These are phyloP conservation scores for Amaranthus hypochondriacus DNA, from an alignment of 148 eudicot species.

Conservation along the genomic window DNA sequence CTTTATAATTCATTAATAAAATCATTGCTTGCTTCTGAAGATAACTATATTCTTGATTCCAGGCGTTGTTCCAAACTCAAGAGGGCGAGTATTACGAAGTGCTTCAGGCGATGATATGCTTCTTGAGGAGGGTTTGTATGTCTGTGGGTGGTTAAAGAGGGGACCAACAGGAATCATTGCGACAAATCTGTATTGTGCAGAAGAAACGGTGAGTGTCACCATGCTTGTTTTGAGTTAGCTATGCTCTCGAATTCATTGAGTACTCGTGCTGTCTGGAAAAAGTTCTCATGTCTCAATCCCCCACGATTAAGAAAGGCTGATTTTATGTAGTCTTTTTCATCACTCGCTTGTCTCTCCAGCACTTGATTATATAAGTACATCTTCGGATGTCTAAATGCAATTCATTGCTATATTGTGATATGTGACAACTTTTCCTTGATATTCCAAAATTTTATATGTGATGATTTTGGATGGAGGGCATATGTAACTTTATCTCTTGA, in stretches of 20 bases:
- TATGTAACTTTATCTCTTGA: not conserved
- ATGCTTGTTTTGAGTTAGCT: not conserved
- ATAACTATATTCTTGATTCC: constrained; percentile 15
- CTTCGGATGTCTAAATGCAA: not conserved
- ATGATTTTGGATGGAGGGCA: too few relatives aligned
- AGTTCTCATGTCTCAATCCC: not conserved
- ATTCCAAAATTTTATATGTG: not conserved
- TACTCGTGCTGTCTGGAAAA: not conserved
- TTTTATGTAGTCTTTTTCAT: not conserved
- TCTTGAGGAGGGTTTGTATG: constrained; percentile 61
- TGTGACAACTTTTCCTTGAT: not conserved
- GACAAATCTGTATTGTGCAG: constrained; percentile 88
- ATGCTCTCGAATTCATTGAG: not conserved
- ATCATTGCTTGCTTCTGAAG: not conserved
- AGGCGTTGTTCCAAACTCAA: constrained; percentile 81
- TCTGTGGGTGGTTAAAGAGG: constrained; percentile 97
- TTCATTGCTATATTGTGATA: not conserved
- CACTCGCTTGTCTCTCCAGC: not conserved
- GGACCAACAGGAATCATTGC: constrained; percentile 95
- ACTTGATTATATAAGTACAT: not conserved
- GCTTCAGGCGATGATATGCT: constrained; percentile 28
- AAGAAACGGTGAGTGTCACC: constrained; percentile 70
- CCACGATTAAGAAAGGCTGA: not conserved
- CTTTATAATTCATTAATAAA: not conserved
- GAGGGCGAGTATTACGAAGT: constrained; percentile 63